Percentiles rank a stretch among this genome's conserved stretches.
These are phyloP conservation scores for Holtermannia corniformis DNA, from an alignment of 768 basidiomycete species.

Conservation along the genomic window DNA sequence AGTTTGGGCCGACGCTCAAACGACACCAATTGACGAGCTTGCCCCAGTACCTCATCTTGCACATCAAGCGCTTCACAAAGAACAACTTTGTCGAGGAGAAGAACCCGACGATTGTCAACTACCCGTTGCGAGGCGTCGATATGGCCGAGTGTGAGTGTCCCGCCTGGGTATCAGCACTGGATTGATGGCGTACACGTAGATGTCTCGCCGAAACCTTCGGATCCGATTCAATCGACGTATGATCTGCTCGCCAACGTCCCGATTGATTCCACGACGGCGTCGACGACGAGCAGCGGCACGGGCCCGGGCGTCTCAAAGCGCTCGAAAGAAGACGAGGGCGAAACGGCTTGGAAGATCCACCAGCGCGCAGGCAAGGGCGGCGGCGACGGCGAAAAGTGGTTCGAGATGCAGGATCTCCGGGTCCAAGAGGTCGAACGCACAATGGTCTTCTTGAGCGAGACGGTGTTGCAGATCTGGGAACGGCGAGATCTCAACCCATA, in stretches of 20 bases:
- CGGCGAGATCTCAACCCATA: conserved; percentile 26
- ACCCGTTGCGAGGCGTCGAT: conserved; percentile 85
- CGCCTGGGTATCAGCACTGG: conserved; percentile 7
- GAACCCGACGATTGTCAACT: conserved; percentile 97
- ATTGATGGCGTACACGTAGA: conserved; percentile 46
- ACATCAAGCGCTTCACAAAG: conserved; percentile 93
- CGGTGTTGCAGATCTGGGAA: conserved; percentile 69
- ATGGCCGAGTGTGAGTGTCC: conserved; percentile 71
- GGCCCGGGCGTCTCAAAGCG: conserved; percentile 28
- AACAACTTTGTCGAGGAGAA: conserved; percentile 97
- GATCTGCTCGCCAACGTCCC: conserved; percentile 94
- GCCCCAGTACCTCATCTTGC: conserved; percentile 85
- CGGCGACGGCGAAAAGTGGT: conserved; percentile 85
- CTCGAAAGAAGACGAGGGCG: conserved; percentile 59
- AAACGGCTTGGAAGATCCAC: conserved; percentile 72
- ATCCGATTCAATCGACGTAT: conserved; percentile 61
- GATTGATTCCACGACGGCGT: conserved; percentile 91
- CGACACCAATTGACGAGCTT: conserved; percentile 82
- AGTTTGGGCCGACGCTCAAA: conserved; percentile 69
- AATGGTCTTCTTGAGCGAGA: conserved; percentile 96
- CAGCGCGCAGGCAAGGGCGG: conserved; percentile 50
- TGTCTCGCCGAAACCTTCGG: conserved; percentile 55
- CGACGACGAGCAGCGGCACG: conserved; percentile 51
- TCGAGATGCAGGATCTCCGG: conserved; percentile 89
- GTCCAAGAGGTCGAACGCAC: conserved; percentile 94